Percentiles rank a stretch among this genome's conserved stretches.
phyloP scores from a whole-genome alignment of 257 asterid species.

The Oldenlandia corymbosa region DNA sequence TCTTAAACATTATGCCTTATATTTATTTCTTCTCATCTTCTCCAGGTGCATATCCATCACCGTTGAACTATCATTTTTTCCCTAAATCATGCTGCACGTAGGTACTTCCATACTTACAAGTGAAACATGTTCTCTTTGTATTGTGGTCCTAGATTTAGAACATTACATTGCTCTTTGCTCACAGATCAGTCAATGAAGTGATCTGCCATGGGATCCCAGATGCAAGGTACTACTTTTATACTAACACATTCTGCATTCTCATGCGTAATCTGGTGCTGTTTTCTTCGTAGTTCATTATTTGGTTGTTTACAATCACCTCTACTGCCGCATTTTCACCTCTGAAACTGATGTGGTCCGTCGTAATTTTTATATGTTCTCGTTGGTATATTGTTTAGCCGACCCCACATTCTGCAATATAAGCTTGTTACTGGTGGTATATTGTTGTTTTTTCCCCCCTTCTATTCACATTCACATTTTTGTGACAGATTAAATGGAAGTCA shows the following conservation, averaged over 20 bases:
- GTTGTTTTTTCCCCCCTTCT: no score
- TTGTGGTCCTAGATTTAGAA: slow-evolving; percentile 18
- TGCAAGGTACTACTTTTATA: slow-evolving; percentile 60
- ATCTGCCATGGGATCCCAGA: slow-evolving; percentile 99
- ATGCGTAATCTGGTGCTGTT: background rate
- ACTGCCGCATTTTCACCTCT: background rate
- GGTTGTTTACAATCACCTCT: background rate
- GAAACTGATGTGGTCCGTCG: no score
- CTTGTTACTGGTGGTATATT: no score
- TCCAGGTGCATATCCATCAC: slow-evolving; percentile 99
- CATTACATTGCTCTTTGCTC: slow-evolving; percentile 19
- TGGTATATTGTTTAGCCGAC: no score
- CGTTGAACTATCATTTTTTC: slow-evolving; percentile 83
- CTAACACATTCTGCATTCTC: slow-evolving; percentile 6
- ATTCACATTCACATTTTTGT: no score
- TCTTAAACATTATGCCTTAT: no score
- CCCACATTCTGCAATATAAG: no score
- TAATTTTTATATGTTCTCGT: no score
- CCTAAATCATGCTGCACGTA: slow-evolving; percentile 99
- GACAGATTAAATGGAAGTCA: no score
- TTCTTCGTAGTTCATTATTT: background rate
- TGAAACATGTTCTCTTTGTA: slow-evolving; percentile 9
- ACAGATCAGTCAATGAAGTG: slow-evolving; percentile 94
- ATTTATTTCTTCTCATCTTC: slow-evolving; percentile 9
- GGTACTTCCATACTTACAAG: slow-evolving; percentile 48